Evolutionary conservation across 352 stramenopile genomes (phyloP).

Genomic region (Pythium folliculosum): DNA sequence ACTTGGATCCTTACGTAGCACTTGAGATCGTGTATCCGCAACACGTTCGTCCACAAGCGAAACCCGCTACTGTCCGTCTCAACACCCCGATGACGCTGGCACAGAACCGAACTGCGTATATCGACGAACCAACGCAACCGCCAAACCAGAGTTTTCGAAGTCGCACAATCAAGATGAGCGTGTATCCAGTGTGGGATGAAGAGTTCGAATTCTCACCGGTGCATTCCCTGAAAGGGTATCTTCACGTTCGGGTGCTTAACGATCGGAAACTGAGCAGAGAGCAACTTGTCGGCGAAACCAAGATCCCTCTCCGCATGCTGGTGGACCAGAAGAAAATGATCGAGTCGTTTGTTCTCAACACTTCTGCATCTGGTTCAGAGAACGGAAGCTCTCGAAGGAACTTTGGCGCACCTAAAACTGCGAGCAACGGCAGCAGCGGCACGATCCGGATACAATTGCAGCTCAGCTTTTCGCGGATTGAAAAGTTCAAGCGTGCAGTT

Average conservation of each 20-base stretch:
- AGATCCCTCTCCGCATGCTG: slow-evolving; percentile 59
- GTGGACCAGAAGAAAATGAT: slow-evolving; percentile 65
- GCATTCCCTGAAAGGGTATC: slow-evolving; percentile 62
- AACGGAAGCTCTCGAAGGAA: neutral
- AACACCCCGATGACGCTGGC: neutral
- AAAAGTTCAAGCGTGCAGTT: slow-evolving; percentile 57
- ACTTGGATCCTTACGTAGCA: slow-evolving; percentile 67
- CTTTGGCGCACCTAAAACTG: slow-evolving; percentile 11
- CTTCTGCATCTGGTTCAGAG: slow-evolving; percentile 17
- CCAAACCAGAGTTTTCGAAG: slow-evolving; percentile 45
- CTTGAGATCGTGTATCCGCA: slow-evolving; percentile 67
- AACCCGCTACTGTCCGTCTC: neutral
- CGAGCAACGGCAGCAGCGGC: slow-evolving; percentile 27
- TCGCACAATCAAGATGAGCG: slow-evolving; percentile 66
- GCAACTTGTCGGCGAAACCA: slow-evolving; percentile 66
- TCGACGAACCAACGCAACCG: slow-evolving; percentile 8
- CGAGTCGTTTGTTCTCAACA: slow-evolving; percentile 58
- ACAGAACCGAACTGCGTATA: neutral
- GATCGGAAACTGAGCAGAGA: slow-evolving; percentile 68
- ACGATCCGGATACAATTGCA: slow-evolving; percentile 61
- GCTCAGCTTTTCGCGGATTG: slow-evolving; percentile 58
- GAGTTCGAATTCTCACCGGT: slow-evolving; percentile 68
- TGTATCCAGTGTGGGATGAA: slow-evolving; percentile 83
- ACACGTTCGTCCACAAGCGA: slow-evolving; percentile 26
- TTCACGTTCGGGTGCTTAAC: slow-evolving; percentile 69